Conservation (phyloP, 768 basidiomycete genomes). For the Auriscalpium orientale region DNA sequence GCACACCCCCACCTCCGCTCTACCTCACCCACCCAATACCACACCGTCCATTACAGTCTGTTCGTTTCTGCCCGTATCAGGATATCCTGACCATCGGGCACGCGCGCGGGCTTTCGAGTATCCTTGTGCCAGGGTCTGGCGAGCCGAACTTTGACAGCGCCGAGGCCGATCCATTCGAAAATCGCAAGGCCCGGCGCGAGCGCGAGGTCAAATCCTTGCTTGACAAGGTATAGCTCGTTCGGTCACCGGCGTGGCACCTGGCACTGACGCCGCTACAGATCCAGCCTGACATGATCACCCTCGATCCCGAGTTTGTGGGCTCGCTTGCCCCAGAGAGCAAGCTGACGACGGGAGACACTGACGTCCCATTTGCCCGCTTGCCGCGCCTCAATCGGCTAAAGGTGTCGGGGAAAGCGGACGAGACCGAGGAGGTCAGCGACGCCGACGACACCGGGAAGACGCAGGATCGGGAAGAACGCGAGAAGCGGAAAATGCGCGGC, state of each 20-base stretch:
- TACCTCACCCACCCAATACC: slow-evolving; percentile 88
- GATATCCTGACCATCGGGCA: slow-evolving; percentile 82
- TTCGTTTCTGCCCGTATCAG: slow-evolving; percentile 85
- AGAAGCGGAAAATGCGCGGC: slow-evolving; percentile 81
- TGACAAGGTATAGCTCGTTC: slow-evolving; percentile 52
- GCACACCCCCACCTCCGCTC: slow-evolving; percentile 58
- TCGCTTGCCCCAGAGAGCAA: slow-evolving; percentile 56
- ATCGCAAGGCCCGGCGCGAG: slow-evolving; percentile 72
- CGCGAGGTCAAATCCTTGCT: slow-evolving; percentile 84
- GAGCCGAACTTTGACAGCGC: slow-evolving; percentile 92
- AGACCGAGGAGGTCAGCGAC: slow-evolving; percentile 40
- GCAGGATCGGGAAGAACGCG: slow-evolving; percentile 33
- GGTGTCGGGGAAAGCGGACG: slow-evolving; percentile 68
- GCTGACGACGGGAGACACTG: slow-evolving; percentile 40
- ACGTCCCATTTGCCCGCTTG: slow-evolving; percentile 60
- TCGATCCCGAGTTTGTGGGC: slow-evolving; percentile 73
- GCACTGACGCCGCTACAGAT: slow-evolving; percentile 41
- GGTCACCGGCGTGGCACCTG: not conserved
- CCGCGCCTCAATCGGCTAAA: slow-evolving; percentile 72
- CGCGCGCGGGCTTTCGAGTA: slow-evolving; percentile 66
- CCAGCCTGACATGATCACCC: slow-evolving; percentile 85
- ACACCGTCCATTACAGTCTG: slow-evolving; percentile 62
- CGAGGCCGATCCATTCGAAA: slow-evolving; percentile 95
- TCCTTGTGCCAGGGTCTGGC: slow-evolving; percentile 87
- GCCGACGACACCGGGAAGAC: slow-evolving; percentile 26